A percentile compares a stretch with the other conserved stretches of the same genome.
phyloP scores from a whole-genome alignment of 179 eudicot species.

The Patellifolia procumbens region DNA sequence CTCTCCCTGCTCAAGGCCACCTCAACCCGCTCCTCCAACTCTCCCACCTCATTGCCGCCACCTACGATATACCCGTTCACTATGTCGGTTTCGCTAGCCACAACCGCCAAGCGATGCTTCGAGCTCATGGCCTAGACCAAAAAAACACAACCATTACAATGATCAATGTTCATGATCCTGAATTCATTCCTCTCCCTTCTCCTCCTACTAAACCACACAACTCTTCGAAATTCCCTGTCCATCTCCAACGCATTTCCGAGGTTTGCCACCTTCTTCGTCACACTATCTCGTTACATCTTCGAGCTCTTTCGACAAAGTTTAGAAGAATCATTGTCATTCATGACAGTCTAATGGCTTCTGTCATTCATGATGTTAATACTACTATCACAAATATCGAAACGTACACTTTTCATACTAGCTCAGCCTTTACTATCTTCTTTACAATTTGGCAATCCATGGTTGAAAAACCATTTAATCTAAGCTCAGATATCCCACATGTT shows the following conservation, averaged over 20 bases:
- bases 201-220: slow-evolving; percentile 27
- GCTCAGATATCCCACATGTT: slow-evolving; percentile 24
- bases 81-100: slow-evolving; percentile 33
- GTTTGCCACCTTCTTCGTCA: slow-evolving; percentile 36
- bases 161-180: slow-evolving; percentile 52
- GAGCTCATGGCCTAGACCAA: slow-evolving; percentile 31
- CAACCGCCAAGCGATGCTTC: slow-evolving; percentile 22
- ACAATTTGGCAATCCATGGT: neutral
- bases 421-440: slow-evolving; percentile 40
- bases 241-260: slow-evolving; percentile 42
- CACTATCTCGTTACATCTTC: slow-evolving; percentile 39
- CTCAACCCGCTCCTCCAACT: slow-evolving; percentile 62
- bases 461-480: slow-evolving; percentile 34
- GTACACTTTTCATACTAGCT: slow-evolving; percentile 47
- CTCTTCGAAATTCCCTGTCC: slow-evolving; percentile 42
- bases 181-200: slow-evolving; percentile 23
- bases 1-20: slow-evolving; percentile 55
- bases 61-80: slow-evolving; percentile 44
- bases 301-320: slow-evolving; percentile 18
- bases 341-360: slow-evolving; percentile 58
- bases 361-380: slow-evolving; percentile 46
- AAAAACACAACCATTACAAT: slow-evolving; percentile 7
- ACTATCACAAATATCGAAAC: slow-evolving; percentile 45
- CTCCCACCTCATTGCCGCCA: slow-evolving; percentile 42
- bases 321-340: slow-evolving; percentile 51